Conservation (phyloP, 2,329 filamentous ascomycete species). For the Fusarium sarcochroum region DNA sequence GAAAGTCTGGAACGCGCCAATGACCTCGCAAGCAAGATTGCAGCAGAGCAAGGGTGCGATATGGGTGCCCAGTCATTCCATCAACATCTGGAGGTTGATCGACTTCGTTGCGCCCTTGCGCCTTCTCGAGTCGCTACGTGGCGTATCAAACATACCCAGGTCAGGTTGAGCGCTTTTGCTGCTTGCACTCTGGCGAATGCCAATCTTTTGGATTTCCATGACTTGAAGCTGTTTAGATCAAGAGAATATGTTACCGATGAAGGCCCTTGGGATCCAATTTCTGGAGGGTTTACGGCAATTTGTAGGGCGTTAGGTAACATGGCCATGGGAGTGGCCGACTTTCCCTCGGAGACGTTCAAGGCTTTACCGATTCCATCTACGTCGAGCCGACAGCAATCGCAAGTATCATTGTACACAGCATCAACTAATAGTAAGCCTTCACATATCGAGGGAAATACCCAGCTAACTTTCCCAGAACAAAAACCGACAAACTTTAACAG, state of each 20-base stretch:
- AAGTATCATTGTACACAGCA: neutral
- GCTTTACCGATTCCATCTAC: conserved; percentile 3
- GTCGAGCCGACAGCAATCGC: conserved; percentile 1
- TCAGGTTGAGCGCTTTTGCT: neutral
- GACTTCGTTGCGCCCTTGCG: neutral
- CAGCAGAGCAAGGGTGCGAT: conserved; percentile 72
- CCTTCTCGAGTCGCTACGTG: neutral
- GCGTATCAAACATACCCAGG: neutral
- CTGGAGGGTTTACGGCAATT: conserved; percentile 2
- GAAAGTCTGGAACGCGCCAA: conserved; percentile 68
- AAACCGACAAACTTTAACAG: neutral
- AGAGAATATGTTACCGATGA: neutral
- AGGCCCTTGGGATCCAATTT: conserved; percentile 6
- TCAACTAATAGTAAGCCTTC: neutral
- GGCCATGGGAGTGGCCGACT: conserved; percentile 17
- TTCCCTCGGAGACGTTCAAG: conserved; percentile 20
- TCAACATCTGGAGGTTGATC: conserved; percentile 68
- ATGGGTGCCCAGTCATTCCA: conserved; percentile 77
- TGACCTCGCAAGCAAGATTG: conserved; percentile 73
- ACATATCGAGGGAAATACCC: neutral
- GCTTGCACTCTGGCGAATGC: neutral
- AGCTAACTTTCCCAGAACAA: conserved; percentile 1
- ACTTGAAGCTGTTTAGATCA: neutral
- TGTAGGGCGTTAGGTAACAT: conserved; percentile 9
- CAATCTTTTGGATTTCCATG: neutral